Conservation (phyloP, 345 rosid genomes). For the Eucalyptus pumila region DNA sequence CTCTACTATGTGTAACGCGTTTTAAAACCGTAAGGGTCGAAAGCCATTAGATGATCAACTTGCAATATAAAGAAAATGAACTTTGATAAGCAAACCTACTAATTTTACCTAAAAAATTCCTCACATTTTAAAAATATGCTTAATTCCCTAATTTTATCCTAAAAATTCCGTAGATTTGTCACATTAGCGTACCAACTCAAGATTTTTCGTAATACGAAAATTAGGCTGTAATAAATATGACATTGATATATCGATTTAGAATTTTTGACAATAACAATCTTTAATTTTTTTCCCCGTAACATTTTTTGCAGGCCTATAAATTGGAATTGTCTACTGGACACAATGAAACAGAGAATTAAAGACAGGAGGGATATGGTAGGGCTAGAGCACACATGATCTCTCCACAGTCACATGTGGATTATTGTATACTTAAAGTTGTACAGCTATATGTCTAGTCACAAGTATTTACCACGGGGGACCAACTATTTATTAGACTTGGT, state of each 20-base stretch:
- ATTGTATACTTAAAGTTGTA: neutral
- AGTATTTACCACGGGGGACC: neutral
- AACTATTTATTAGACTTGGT: too few relatives aligned
- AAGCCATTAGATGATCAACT: too few relatives aligned
- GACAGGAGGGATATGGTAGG: neutral
- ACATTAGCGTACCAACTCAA: rapidly evolving
- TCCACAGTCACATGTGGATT: neutral
- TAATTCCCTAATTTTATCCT: neutral
- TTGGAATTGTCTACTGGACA: too few relatives aligned
- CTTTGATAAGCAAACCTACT: too few relatives aligned
- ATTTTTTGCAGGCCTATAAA: too few relatives aligned
- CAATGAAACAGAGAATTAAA: neutral
- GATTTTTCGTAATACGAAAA: rapidly evolving
- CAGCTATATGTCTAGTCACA: neutral
- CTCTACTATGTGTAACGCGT: too few relatives aligned
- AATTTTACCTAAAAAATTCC: neutral
- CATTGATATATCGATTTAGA: rapidly evolving
- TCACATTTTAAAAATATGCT: neutral
- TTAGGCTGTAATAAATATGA: too few relatives aligned
- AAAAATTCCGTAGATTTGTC: neutral
- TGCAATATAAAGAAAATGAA: too few relatives aligned
- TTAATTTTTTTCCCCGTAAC: neutral
- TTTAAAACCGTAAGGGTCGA: too few relatives aligned
- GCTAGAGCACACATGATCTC: neutral
- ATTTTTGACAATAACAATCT: rapidly evolving